Conservation (phyloP, 2,329 filamentous ascomycete species). For the Colletotrichum agaves region DNA sequence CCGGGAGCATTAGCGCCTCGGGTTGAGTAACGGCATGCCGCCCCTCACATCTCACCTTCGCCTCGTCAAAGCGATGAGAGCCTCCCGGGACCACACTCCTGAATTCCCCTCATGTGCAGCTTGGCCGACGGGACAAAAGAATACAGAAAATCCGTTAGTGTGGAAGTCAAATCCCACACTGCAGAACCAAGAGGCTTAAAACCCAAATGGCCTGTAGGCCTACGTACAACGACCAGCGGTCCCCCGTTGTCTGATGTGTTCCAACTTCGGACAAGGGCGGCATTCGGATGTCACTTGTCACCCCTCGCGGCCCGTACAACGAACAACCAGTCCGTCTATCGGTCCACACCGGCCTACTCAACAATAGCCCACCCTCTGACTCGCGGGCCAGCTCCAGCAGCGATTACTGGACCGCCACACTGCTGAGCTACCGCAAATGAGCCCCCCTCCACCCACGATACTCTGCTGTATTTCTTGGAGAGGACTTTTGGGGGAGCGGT, state of each 20-base stretch:
- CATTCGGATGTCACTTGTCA: conserved; percentile 3
- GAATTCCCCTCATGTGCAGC: conserved; percentile 17
- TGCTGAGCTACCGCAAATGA: conserved; percentile 4
- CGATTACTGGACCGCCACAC: not conserved
- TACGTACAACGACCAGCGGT: not conserved
- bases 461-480: not conserved
- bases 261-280: not conserved
- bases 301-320: conserved; percentile 6
- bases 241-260: conserved; percentile 19
- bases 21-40: not conserved
- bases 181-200: conserved; percentile 32
- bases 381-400: conserved; percentile 4
- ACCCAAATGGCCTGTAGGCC: conserved; percentile 27
- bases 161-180: conserved; percentile 25
- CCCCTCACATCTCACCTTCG: conserved; percentile 9
- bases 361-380: not conserved
- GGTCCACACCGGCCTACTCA: conserved; percentile 1
- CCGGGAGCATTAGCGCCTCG: conserved; percentile 3
- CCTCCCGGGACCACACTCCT: conserved; percentile 4
- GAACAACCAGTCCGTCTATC: not conserved
- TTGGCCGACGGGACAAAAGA: conserved; percentile 1
- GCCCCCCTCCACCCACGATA: not conserved
- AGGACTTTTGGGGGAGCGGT: not conserved
- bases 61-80: not conserved
- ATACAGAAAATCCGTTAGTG: conserved; percentile 1